phyloP scores from a whole-genome alignment of 768 basidiomycete genomes.

The Tephrocybe sp. region DNA sequence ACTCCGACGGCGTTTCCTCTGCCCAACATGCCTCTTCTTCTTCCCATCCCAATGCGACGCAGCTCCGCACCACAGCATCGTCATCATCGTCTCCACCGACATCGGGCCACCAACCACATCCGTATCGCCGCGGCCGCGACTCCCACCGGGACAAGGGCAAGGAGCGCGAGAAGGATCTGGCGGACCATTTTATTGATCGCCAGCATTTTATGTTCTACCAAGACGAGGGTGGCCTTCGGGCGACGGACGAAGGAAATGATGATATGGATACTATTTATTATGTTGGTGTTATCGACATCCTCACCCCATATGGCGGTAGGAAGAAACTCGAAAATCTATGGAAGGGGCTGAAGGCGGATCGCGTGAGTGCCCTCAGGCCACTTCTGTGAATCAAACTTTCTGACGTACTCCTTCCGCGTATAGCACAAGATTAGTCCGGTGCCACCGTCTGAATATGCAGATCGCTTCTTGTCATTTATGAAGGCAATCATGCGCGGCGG shows the following conservation, averaged over 20 bases:
- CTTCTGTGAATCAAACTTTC: not conserved
- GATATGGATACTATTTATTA: slow-evolving; percentile 82
- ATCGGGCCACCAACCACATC: not conserved
- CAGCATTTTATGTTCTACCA: slow-evolving; percentile 91
- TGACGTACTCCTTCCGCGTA: slow-evolving; percentile 8
- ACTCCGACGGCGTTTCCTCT: not conserved
- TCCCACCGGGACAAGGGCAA: slow-evolving; percentile 47
- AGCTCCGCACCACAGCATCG: not conserved
- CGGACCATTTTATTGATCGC: slow-evolving; percentile 46
- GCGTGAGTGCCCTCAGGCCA: slow-evolving; percentile 53
- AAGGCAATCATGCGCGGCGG: slow-evolving; percentile 83
- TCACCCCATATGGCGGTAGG: slow-evolving; percentile 77
- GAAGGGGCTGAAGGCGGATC: slow-evolving; percentile 86
- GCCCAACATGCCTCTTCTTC: not conserved
- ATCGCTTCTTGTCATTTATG: slow-evolving; percentile 87
- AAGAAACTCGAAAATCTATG: slow-evolving; percentile 90
- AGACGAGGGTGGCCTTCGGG: slow-evolving; percentile 90
- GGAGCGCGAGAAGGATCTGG: slow-evolving; percentile 39
- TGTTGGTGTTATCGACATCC: slow-evolving; percentile 93
- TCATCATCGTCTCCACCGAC: not conserved
- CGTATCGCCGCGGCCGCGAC: slow-evolving; percentile 4
- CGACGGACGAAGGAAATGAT: slow-evolving; percentile 84
- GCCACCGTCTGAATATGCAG: slow-evolving; percentile 80
- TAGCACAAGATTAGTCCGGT: slow-evolving; percentile 96
- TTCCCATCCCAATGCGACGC: not conserved